Percentiles rank a stretch among this genome's conserved stretches.
These are phyloP conservation scores for Epichloe gansuensis DNA, from an alignment of 2,329 filamentous ascomycete species.

Conservation along the genomic window DNA sequence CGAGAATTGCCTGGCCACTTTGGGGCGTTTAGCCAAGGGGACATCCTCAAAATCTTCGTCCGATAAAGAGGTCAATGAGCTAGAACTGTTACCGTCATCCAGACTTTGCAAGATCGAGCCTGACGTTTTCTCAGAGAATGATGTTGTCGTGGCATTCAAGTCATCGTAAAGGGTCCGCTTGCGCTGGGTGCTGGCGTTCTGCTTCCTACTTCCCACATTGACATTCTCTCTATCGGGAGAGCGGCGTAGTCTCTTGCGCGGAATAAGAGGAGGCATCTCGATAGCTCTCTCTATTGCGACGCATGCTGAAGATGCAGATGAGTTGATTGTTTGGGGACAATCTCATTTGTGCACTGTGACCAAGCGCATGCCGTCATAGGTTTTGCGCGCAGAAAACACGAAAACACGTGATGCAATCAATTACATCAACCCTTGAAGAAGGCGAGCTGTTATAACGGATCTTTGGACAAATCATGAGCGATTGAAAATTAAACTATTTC, in stretches of 20 bases:
- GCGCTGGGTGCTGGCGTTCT: conserved; percentile 7
- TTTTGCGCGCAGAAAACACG: conserved; percentile 14
- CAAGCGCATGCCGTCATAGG: conserved; percentile 15
- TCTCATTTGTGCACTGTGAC: not conserved
- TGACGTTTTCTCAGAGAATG: conserved; percentile 29
- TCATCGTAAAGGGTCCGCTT: conserved; percentile 48
- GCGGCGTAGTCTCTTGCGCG: conserved; percentile 51
- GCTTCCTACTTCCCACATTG: conserved; percentile 12
- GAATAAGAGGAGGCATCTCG: conserved; percentile 54
- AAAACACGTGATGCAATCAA: conserved; percentile 15
- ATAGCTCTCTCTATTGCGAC: not conserved
- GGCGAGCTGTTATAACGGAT: not conserved
- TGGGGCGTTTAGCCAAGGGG: conserved; percentile 28
- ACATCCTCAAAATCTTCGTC: conserved; percentile 43
- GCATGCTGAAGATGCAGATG: conserved; percentile 8
- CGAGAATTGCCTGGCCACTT: conserved; percentile 14
- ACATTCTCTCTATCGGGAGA: conserved; percentile 22
- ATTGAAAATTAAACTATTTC: not conserved
- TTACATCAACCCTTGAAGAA: not conserved
- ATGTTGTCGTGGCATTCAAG: conserved; percentile 38
- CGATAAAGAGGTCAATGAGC: conserved; percentile 40
- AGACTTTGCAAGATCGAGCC: conserved; percentile 32
- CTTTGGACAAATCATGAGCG: not conserved
- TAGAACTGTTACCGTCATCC: conserved; percentile 32
- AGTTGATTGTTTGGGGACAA: not conserved